Evolutionary conservation across 2,329 filamentous ascomycete genomes (phyloP), one percentile per base, ranked within the genome.

Genomic region (Remersonia thermophila): DNA sequence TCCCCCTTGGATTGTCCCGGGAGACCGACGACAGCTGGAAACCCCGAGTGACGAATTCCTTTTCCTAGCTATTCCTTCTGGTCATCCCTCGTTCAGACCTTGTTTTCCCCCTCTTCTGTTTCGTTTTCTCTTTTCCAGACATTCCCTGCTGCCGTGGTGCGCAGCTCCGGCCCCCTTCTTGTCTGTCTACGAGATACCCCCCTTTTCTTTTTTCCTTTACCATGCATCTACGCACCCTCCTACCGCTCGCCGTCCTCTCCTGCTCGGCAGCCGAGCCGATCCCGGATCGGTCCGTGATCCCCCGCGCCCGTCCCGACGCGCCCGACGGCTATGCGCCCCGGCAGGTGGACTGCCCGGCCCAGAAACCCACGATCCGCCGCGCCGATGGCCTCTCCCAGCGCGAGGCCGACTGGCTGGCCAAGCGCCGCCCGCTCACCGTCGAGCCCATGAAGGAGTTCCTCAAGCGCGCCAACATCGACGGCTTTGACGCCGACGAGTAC

Each of bases 401-500:
- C 38, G 89, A 95, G 61, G 68, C 65, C 27, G 61, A 69, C 52
- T 95, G 87, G 85, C 66, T 94, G 11, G 53, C 73, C 34, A 66
- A 66, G 41, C 73, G 89, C 39, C 73, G 85, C 44, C 73, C 74
- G 42, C 78, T 79, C 45, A 93, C 85, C 0, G 61, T 87, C 13
- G 59, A 73, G 8, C 77, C 83, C n/a, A 79, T 95, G 70, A 72
- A 68, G 37, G 68, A 80, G 13, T 76, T 93, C 46, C 67, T 96
- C 35, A 63, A 63, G 13, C 72, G 81, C 39, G 67, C 83, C 51
- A 75, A 75, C 48, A 87, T 96, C 43, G 60, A 71, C n/a, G 75
- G 71, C 40, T 89, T 95, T 43, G 78, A 94, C 57, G 79, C 77
- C n/a, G 65, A 64, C 1, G 54, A 60, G 2, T 96, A 91, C 54